Base-by-base conservation (phyloP, 495 filamentous ascomycete species). In the Friedmanniomyces endolithicus region DNA sequence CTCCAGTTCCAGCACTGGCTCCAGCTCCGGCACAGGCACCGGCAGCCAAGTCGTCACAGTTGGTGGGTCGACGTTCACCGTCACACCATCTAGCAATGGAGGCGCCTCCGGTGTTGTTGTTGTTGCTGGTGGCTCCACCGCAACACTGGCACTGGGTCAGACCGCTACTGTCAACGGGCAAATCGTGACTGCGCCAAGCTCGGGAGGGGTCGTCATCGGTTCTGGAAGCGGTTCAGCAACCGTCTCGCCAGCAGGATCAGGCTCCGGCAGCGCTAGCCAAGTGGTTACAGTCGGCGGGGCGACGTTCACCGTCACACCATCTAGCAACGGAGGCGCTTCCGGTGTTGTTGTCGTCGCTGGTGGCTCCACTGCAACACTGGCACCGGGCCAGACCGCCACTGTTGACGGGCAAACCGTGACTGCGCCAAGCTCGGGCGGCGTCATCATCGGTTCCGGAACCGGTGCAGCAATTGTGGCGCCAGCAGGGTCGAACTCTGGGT, bases 281-380 rank as follows among this genome's bases (percentile, higher is more conserved):
- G 17, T 65, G n/a, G 35, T 68, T 20, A 62, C 62, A 0, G 57
- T 69, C 17, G 64, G 60, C 4, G 57, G 56, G 14, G 46, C 57
- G 3, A 67, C 60, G 9, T 55, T 64, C 23, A 65, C 65, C 1
- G 60, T 49, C 14, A 67, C 67, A 35, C 61, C 67, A 12, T 59
- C 58, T 27, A 66, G 40, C 53, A 43, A 65, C 58, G 2, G 55
- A 66, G 12, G 63, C 62, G 1, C 57, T 41, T 31, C 66, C 19
- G 66, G 66, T 16, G 65, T 64, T n/a, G 48, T 57, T 19, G 65
- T 52, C 29, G 61, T 56, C 11, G 39, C 66, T 9, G 44, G 44
- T 50, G 65, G 65, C 11, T 62, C 50, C 14, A 39, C 57, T 11
- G 48, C 58, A 4, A 55, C 50, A 40, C 23, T 62, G 3, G 43